phyloP scores from a whole-genome alignment of 2,329 filamentous ascomycete species.

The Colletotrichum sidae region DNA sequence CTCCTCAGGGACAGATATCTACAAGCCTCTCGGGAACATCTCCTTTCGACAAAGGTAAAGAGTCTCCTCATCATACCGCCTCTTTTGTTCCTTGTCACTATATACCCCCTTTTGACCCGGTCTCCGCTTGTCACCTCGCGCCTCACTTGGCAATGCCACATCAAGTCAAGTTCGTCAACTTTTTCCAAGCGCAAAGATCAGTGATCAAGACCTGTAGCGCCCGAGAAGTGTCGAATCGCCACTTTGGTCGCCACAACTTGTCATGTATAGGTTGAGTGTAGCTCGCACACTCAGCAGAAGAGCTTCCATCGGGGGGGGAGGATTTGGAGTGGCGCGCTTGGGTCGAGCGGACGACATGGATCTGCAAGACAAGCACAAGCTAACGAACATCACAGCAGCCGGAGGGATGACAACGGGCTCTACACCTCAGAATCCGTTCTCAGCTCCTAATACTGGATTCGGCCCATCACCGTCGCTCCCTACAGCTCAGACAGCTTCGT shows the following conservation, averaged over 20 bases:
- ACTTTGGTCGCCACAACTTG: background rate
- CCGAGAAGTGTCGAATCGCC: background rate
- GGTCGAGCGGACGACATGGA: conserved; percentile 2
- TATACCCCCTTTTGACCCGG: background rate
- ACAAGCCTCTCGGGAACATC: conserved; percentile 19
- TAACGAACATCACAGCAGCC: conserved; percentile 27
- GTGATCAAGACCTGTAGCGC: background rate
- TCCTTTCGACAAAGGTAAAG: conserved; percentile 30
- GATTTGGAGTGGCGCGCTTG: background rate
- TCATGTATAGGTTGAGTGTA: background rate
- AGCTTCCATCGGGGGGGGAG: background rate
- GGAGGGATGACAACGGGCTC: conserved; percentile 3
- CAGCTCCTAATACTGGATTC: background rate
- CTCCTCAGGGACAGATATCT: conserved; percentile 7
- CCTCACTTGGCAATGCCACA: background rate
- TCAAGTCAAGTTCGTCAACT: no score
- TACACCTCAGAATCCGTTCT: background rate
- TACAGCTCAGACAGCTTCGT: background rate
- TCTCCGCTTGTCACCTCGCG: background rate
- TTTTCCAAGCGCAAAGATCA: background rate
- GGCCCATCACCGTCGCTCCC: background rate
- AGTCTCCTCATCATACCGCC: conserved; percentile 10
- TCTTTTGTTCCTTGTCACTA: background rate
- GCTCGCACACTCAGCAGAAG: background rate
- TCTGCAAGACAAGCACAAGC: conserved; percentile 10